A percentile compares a stretch with the other conserved stretches of the same genome.
Evolutionary conservation across 371 early-diverging fungal species (phyloP).

Genomic region (Antonospora locustae): DNA sequence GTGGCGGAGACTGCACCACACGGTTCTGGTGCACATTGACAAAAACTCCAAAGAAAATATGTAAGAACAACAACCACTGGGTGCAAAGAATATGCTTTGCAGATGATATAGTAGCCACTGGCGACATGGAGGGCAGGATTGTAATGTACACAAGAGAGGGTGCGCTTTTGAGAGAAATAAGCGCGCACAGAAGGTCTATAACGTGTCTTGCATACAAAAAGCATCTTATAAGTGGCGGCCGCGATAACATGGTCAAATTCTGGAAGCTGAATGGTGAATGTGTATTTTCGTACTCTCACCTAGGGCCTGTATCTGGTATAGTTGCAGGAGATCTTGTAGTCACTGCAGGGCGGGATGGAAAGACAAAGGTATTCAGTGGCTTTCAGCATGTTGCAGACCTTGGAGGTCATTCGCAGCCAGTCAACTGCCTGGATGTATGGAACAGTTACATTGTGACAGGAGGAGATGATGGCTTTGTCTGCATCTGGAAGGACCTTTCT

Average conservation of each 20-base stretch:
- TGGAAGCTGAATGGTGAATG: constrained; percentile 65
- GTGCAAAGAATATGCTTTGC: constrained; percentile 31
- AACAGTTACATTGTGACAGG: constrained; percentile 54
- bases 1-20: constrained; percentile 53
- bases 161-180: constrained; percentile 37
- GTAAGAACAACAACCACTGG: constrained; percentile 47
- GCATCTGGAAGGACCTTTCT: constrained; percentile 54
- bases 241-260: constrained; percentile 77
- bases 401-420: constrained; percentile 9
- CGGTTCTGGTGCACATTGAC: constrained; percentile 52
- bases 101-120: constrained; percentile 40
- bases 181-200: constrained; percentile 43
- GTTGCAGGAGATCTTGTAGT: constrained; percentile 13
- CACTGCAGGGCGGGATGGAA: constrained; percentile 25
- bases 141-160: constrained; percentile 36
- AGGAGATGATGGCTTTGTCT: constrained; percentile 58
- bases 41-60: constrained; percentile 49
- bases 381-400: constrained; percentile 18
- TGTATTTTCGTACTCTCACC: constrained; percentile 63
- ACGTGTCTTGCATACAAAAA: constrained; percentile 27
- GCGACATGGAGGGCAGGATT: constrained; percentile 45
- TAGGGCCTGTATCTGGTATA: constrained; percentile 27
- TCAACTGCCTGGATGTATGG: background rate
- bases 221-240: constrained; percentile 67
- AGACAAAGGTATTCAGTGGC: constrained; percentile 32